These are phyloP conservation scores for Leucogyrophana mollusca DNA, from an alignment of 768 basidiomycete genomes.

Conservation along the genomic window DNA sequence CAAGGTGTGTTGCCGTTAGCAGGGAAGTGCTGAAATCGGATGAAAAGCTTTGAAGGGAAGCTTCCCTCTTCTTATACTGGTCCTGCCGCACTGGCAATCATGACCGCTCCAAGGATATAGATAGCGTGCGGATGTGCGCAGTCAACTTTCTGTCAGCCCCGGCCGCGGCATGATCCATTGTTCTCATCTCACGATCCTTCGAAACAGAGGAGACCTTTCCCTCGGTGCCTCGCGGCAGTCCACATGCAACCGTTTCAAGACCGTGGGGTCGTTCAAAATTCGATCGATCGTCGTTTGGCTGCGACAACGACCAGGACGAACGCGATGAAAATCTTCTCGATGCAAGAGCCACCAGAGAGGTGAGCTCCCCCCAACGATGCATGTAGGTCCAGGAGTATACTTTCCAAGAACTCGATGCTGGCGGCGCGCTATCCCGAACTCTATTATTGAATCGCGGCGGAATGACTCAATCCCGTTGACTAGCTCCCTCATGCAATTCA, in stretches of 20 bases:
- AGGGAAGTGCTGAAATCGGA: neutral
- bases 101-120: neutral
- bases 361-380: too few species aligned
- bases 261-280: too few species aligned
- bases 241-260: neutral
- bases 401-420: too few species aligned
- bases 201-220: constrained; percentile 1
- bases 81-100: neutral
- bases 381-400: too few species aligned
- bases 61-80: constrained; percentile 6
- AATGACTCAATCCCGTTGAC: too few species aligned
- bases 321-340: too few species aligned
- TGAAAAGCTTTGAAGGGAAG: neutral
- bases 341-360: too few species aligned
- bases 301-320: too few species aligned
- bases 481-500: too few species aligned
- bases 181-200: constrained; percentile 6
- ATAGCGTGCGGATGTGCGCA: constrained; percentile 1
- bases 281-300: too few species aligned
- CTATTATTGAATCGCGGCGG: too few species aligned
- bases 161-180: neutral
- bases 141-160: constrained; percentile 3
- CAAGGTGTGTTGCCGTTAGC: neutral
- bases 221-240: constrained; percentile 8
- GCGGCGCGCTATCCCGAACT: too few species aligned